Evolutionary conservation across 129 eudicot species (phyloP).

Genomic region (Kitagawia praeruptora): DNA sequence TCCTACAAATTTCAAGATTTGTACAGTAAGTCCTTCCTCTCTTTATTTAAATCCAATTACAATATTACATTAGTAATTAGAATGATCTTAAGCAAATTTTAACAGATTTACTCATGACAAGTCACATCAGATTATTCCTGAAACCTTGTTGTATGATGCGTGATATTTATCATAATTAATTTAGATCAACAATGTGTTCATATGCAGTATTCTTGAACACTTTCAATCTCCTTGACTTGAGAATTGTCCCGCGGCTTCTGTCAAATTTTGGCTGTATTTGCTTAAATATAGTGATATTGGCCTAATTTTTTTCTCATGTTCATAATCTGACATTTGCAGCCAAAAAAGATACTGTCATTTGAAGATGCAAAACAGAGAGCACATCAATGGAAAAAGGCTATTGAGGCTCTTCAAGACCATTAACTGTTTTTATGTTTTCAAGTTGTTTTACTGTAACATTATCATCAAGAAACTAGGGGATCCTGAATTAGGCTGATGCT

Average conservation of each 20-base stretch:
- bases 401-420: conserved; percentile 87
- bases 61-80: neutral
- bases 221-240: neutral
- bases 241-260: neutral
- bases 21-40: conserved; percentile 52
- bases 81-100: neutral
- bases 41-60: neutral
- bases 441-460: conserved; percentile 42
- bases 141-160: neutral
- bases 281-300: neutral
- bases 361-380: conserved; percentile 96
- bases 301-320: neutral
- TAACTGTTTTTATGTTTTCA: conserved; percentile 22
- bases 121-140: neutral
- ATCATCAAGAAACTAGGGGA: conserved; percentile 20
- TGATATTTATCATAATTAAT: neutral
- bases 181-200: neutral
- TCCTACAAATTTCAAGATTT: conserved; percentile 79
- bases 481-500: conserved; percentile 27
- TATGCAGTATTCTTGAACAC: neutral
- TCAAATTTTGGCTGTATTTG: neutral
- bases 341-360: conserved; percentile 74
- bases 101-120: neutral
- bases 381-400: conserved; percentile 86
- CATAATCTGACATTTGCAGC: conserved; percentile 38